A percentile compares a stretch with the other conserved stretches of the same genome.
These are phyloP conservation scores for Trichocomaceae sp. DNA, from an alignment of 2,329 filamentous ascomycete species.

Conservation along the genomic window DNA sequence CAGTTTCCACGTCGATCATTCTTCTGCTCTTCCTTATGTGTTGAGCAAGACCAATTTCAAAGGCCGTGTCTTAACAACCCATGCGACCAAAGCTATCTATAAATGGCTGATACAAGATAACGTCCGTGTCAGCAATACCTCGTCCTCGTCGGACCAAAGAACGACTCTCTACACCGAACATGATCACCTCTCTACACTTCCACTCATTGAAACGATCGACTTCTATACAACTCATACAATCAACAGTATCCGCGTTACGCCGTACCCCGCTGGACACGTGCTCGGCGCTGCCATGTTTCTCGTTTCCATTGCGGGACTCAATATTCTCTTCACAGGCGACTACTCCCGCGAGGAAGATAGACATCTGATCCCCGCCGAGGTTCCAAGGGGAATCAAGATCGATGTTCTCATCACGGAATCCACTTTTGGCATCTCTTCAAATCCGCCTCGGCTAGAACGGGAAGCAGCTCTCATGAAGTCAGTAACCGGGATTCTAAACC, in stretches of 20 bases:
- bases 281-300: conserved; percentile 97
- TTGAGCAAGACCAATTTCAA: conserved; percentile 97
- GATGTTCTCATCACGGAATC: conserved; percentile 97
- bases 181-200: conserved; percentile 88
- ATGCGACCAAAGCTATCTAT: conserved; percentile 98
- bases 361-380: conserved; percentile 87
- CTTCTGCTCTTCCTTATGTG: conserved; percentile 96
- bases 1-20: conserved; percentile 98
- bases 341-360: conserved; percentile 94
- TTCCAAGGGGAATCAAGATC: conserved; percentile 81
- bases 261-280: conserved; percentile 96
- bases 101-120: conserved; percentile 99
- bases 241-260: conserved; percentile 91
- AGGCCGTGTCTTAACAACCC: conserved; percentile 96
- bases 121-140: conserved; percentile 73
- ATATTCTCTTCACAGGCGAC: conserved; percentile 95
- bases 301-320: conserved; percentile 92
- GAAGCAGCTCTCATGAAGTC: conserved; percentile 94
- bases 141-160: conserved; percentile 55
- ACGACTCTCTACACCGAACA: conserved; percentile 83
- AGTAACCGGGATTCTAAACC: conserved; percentile 82
- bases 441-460: conserved; percentile 81
- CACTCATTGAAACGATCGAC: conserved; percentile 92
- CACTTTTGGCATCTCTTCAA: conserved; percentile 91
- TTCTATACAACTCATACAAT: conserved; percentile 98